Evolutionary conservation across 1,139 yeast species (phyloP).

Genomic region (Geotrichum phurueaensis): DNA sequence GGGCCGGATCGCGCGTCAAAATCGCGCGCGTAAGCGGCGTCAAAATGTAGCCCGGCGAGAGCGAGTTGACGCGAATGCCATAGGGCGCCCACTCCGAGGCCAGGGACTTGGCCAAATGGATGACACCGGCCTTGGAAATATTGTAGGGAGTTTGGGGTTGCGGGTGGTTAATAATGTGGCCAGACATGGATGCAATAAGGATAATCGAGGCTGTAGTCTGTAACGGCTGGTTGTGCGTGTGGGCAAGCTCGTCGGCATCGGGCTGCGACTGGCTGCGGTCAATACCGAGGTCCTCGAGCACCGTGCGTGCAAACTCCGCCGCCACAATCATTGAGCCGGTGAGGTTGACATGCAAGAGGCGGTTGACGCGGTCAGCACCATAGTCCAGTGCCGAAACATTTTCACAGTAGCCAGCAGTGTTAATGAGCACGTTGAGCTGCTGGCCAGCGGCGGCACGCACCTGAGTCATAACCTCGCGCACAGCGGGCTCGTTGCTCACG

Average conservation of each 20-base stretch:
- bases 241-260: neutral
- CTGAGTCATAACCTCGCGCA: conserved; percentile 49
- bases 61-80: conserved; percentile 68
- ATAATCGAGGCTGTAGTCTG: conserved; percentile 55
- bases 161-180: conserved; percentile 74
- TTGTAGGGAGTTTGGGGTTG: conserved; percentile 82
- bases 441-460: conserved; percentile 50
- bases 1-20: conserved; percentile 45
- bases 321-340: conserved; percentile 70
- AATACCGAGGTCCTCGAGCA: conserved; percentile 42
- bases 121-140: conserved; percentile 80
- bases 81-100: conserved; percentile 83
- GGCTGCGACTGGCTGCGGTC: conserved; percentile 74
- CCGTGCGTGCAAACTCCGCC: conserved; percentile 59
- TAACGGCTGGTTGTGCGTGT: neutral
- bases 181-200: conserved; percentile 82
- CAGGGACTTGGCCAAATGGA: conserved; percentile 67
- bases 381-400: conserved; percentile 69
- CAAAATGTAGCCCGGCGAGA: conserved; percentile 76
- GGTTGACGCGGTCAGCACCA: conserved; percentile 55
- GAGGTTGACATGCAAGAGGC: conserved; percentile 66
- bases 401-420: conserved; percentile 82
- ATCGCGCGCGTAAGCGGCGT: conserved; percentile 61
- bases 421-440: conserved; percentile 59
- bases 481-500: conserved; percentile 60